A percentile compares a stretch with the other conserved stretches of the same genome.
These are phyloP conservation scores for Phytophthora cryptogea DNA, from an alignment of 352 stramenopile species.

Conservation along the genomic window DNA sequence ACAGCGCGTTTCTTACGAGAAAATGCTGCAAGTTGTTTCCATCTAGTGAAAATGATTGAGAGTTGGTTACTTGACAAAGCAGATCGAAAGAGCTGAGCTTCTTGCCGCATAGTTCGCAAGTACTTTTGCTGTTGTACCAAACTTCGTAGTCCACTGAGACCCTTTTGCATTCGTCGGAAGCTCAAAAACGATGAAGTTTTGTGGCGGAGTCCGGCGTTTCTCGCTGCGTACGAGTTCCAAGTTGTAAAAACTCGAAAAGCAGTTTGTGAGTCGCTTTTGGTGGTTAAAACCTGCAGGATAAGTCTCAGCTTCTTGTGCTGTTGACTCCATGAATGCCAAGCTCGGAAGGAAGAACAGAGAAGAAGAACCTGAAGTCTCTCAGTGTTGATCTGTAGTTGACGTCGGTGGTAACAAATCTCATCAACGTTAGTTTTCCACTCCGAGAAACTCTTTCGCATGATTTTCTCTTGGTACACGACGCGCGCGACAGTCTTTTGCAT, in stretches of 20 bases:
- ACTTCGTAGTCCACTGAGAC: conserved; percentile 21
- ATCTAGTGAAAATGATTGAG: conserved; percentile 26
- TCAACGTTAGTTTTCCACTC: conserved; percentile 36
- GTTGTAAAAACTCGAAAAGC: conserved; percentile 15
- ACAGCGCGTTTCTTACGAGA: conserved; percentile 28
- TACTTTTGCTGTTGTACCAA: conserved; percentile 10
- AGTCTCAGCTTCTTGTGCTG: conserved; percentile 35
- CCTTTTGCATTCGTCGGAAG: conserved; percentile 28
- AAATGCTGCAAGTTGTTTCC: conserved; percentile 20
- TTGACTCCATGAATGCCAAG: conserved; percentile 45
- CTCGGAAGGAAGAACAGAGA: conserved; percentile 62
- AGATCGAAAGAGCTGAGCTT: conserved; percentile 29
- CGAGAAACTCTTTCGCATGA: conserved; percentile 11
- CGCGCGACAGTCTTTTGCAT: conserved; percentile 33
- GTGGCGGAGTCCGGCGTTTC: conserved; percentile 2
- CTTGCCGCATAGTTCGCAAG: conserved; percentile 7
- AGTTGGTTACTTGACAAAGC: conserved; percentile 20
- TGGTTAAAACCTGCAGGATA: conserved; percentile 28
- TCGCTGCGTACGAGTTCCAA: conserved; percentile 29
- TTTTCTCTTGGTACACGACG: conserved; percentile 21
- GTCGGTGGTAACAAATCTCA: conserved; percentile 28
- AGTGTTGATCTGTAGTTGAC: conserved; percentile 54
- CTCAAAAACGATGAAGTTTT: conserved; percentile 22
- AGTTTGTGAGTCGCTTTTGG: conserved; percentile 23
- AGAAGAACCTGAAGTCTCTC: conserved; percentile 62